Evolutionary conservation across 345 rosid species (phyloP).

Genomic region (Eucalyptus pauciflora): DNA sequence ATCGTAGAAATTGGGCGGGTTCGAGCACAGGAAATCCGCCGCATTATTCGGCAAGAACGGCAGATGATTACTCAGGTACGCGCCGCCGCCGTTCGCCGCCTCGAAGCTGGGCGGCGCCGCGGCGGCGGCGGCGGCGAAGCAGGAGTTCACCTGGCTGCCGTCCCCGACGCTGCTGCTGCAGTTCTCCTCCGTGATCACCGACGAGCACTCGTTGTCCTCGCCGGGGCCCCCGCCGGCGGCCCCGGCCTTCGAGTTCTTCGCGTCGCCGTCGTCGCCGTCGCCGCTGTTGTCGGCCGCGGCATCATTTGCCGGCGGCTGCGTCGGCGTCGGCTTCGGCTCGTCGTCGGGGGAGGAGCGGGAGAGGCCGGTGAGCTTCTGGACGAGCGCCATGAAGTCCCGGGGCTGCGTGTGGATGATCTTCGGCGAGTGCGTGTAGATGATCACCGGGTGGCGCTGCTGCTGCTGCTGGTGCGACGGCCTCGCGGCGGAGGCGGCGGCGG

Average conservation of each 20-base stretch:
- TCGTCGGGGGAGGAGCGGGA: slow-evolving; percentile 34
- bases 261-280: background rate
- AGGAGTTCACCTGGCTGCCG: slow-evolving; percentile 40
- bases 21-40: slow-evolving; percentile 26
- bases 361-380: slow-evolving; percentile 82
- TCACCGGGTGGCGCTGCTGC: slow-evolving; percentile 66
- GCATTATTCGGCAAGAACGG: slow-evolving; percentile 34
- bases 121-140: background rate
- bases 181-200: slow-evolving; percentile 64
- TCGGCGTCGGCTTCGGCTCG: background rate
- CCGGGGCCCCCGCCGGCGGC: background rate
- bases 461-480: background rate
- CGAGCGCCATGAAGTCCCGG: slow-evolving; percentile 79
- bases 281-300: background rate
- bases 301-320: background rate
- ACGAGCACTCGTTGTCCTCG: slow-evolving; percentile 55
- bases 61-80: slow-evolving; percentile 21
- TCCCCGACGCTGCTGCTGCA: slow-evolving; percentile 15
- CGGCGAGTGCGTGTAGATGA: slow-evolving; percentile 92
- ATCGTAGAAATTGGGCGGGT: background rate
- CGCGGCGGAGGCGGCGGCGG: background rate
- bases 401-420: slow-evolving; percentile 84
- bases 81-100: slow-evolving; percentile 21
- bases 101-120: background rate
- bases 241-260: background rate